A percentile compares a stretch with the other conserved stretches of the same genome.
Evolutionary conservation across 495 filamentous ascomycete genomes (phyloP).

Genomic region (Jackrogersella multiformis): DNA sequence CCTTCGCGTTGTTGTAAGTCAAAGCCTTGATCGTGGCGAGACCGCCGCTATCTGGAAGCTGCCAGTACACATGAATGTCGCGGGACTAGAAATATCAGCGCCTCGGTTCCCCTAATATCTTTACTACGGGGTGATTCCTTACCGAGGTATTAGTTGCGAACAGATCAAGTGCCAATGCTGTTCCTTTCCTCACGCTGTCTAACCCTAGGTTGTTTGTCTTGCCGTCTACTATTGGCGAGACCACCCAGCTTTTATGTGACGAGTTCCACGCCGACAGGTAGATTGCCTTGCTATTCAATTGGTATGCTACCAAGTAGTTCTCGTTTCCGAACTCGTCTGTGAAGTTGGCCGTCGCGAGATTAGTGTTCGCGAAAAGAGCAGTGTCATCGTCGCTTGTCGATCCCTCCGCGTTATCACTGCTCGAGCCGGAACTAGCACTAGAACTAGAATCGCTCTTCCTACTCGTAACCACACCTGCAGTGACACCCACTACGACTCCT

Average conservation of each 20-base stretch:
- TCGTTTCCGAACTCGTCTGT: conserved; percentile 39
- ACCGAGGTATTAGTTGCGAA: conserved; percentile 30
- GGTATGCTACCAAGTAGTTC: conserved; percentile 41
- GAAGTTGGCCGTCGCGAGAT: conserved; percentile 44
- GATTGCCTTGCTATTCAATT: conserved; percentile 42
- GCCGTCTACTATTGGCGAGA: conserved; percentile 41
- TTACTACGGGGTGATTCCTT: neutral
- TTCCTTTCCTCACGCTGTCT: conserved; percentile 34
- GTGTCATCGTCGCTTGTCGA: conserved; percentile 3
- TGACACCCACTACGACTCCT: conserved; percentile 35
- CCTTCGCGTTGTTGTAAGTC: conserved; percentile 23
- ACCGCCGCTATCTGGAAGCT: conserved; percentile 35
- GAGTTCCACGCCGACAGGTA: conserved; percentile 44
- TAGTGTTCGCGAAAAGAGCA: conserved; percentile 33
- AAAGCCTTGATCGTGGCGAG: conserved; percentile 37
- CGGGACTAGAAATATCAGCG: conserved; percentile 39
- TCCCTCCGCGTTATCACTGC: neutral
- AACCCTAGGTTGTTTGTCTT: conserved; percentile 34
- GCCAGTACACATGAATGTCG: conserved; percentile 46
- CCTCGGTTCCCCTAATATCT: neutral
- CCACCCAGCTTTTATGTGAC: conserved; percentile 37
- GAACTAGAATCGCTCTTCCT: neutral
- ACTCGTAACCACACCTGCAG: conserved; percentile 28
- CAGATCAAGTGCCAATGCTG: conserved; percentile 38
- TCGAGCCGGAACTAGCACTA: conserved; percentile 11